phyloP scores from a whole-genome alignment of 306 rosid species.

The Lathyrus aphaca region DNA sequence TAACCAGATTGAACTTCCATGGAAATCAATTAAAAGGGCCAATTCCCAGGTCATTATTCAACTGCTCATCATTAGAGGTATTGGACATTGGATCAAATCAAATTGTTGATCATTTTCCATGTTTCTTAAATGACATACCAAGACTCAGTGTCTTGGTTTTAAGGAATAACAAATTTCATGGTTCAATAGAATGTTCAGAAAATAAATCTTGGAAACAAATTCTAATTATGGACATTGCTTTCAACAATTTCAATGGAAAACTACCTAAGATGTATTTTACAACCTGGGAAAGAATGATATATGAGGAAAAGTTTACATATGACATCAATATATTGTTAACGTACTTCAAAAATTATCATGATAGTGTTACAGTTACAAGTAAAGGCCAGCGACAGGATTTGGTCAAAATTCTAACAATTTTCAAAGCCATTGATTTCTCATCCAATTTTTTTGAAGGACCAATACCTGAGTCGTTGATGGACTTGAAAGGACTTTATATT shows the following conservation, averaged over 20 bases:
- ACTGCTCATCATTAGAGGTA: conserved; percentile 18
- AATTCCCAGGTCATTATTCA: conserved; percentile 46
- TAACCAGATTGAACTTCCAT: conserved; percentile 37
- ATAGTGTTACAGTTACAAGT: conserved; percentile 6
- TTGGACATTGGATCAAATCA: conserved; percentile 46
- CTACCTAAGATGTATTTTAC: conserved; percentile 22
- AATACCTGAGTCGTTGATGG: no score
- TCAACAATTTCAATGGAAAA: conserved; percentile 43
- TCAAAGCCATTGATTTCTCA: no score
- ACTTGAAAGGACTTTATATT: no score
- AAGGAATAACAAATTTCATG: conserved; percentile 41
- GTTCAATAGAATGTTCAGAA: conserved; percentile 32
- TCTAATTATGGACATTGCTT: conserved; percentile 50
- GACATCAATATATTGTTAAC: no score
- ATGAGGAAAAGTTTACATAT: not conserved
- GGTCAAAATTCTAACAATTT: conserved; percentile 24
- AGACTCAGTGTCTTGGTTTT: conserved; percentile 43
- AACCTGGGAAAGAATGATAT: conserved; percentile 33
- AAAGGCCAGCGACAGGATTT: conserved; percentile 34
- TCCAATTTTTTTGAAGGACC: no score
- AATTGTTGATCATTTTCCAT: conserved; percentile 32
- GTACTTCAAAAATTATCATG: not conserved
- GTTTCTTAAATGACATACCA: conserved; percentile 31
- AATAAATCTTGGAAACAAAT: conserved; percentile 39
- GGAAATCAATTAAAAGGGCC: conserved; percentile 5